A percentile compares a stretch with the other conserved stretches of the same genome.
These are phyloP conservation scores for Ceratocystis albifundus DNA, from an alignment of 2,329 filamentous ascomycete genomes.

Conservation along the genomic window DNA sequence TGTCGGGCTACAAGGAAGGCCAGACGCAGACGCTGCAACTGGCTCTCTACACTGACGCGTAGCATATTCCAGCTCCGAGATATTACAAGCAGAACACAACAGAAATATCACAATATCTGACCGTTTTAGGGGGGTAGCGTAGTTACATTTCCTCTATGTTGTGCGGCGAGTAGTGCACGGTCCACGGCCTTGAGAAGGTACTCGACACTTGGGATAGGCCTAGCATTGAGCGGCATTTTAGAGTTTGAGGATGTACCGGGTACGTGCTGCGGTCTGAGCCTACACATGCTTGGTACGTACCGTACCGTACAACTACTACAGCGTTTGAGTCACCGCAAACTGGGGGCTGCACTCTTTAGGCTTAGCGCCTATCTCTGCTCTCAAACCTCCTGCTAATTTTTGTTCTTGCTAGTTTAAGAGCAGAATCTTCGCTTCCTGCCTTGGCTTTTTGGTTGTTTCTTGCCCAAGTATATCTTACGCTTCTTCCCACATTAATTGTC, in stretches of 20 bases:
- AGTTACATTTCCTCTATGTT: not conserved
- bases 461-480: not conserved
- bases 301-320: not conserved
- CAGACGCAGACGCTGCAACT: conserved; percentile 3
- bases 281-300: not conserved
- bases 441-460: not conserved
- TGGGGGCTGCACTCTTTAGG: not conserved
- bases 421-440: not conserved
- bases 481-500: not conserved
- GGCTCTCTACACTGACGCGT: conserved; percentile 2
- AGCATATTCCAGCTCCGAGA: not conserved
- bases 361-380: not conserved
- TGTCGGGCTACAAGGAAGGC: too few relatives aligned
- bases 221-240: not conserved
- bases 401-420: not conserved
- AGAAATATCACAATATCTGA: not conserved
- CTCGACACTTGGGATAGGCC: not conserved
- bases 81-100: not conserved
- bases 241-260: not conserved
- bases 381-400: conserved; percentile 4
- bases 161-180: too few relatives aligned
- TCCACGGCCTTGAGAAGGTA: not conserved
- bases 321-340: conserved; percentile 6
- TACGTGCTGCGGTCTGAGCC: not conserved
- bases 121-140: not conserved